Conservation (phyloP, 1,284 basidiomycete genomes). For the Serendipita sp. region DNA sequence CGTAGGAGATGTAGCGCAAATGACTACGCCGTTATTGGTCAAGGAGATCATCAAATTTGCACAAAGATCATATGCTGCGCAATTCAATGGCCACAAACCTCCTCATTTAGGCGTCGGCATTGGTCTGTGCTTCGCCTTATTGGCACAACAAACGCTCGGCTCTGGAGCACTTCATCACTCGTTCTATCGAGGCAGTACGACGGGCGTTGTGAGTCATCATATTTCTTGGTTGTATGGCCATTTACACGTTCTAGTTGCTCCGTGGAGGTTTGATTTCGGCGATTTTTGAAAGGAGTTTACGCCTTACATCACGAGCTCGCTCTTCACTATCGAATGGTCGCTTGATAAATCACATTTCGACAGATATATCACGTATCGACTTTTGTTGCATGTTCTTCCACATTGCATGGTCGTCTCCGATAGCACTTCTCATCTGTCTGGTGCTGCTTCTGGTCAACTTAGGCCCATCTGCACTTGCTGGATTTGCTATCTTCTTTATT, state of each 20-base stretch:
- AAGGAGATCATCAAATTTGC: constrained; percentile 68
- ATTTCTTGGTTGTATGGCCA: background rate
- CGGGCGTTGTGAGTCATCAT: constrained; percentile 44
- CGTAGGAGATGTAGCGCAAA: constrained; percentile 52
- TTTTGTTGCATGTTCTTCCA: constrained; percentile 46
- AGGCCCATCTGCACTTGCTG: constrained; percentile 70
- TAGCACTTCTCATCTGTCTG: constrained; percentile 59
- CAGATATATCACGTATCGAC: constrained; percentile 83
- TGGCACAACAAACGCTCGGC: constrained; percentile 52
- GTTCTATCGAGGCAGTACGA: constrained; percentile 57
- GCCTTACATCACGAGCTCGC: constrained; percentile 69
- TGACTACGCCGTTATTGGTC: constrained; percentile 49
- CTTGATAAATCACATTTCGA: constrained; percentile 86
- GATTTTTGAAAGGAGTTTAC: constrained; percentile 71
- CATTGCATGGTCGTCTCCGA: constrained; percentile 62
- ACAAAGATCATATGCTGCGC: constrained; percentile 45
- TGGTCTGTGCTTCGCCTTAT: constrained; percentile 58
- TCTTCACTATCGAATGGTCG: constrained; percentile 73
- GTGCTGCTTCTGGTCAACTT: constrained; percentile 55
- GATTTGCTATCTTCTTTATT: constrained; percentile 68
- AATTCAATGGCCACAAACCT: constrained; percentile 29
- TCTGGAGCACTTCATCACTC: constrained; percentile 69
- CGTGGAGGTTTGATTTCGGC: constrained; percentile 81
- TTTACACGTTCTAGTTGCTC: constrained; percentile 28
- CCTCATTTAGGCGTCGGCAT: constrained; percentile 60